Base-by-base conservation (phyloP, 2,329 filamentous ascomycete species). In the Leptographium lundbergii region DNA sequence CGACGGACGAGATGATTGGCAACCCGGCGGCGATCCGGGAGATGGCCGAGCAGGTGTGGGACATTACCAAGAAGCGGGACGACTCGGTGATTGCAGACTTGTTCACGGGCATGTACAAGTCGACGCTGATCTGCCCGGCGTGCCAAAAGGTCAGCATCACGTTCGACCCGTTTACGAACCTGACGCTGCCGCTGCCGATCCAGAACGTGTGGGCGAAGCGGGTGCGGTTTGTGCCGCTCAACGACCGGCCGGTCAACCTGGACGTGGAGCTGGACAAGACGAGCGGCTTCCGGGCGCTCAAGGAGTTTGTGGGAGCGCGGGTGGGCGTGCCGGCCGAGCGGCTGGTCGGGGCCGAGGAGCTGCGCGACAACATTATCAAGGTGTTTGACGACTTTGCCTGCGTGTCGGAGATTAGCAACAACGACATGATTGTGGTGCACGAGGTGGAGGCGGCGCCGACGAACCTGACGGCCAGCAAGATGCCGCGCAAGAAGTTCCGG, bases 81-180 rank as follows among this genome's bases (percentile, higher is more conserved):
- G 91, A 97, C 68, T 97, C 94, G 0, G 87, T 97, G 48, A 89
- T 96, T 64, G 92, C 90, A 60, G 94, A 99, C 69, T 79, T 99
- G 13, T 99, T 99, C 71, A 95, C 90, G 25, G 94, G 94, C 63
- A 90, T 97, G 80, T 99, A 97, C 80, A 96, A 97, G 75, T 97
- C 95, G 52, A 97, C 92, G 0, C 81, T 99, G 63, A 87, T 94
- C 63, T 99, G 94, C 68, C 94, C 94, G 0, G 81, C 81, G 9
- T 99, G 94, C 70, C 81, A 87, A 65, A 99, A 97, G 74, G 88
- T 97, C 72, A 96, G 91, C 80, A 96, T 99, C 66, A 97, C 94
- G 0, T 99, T 99, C 68, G 94, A 99, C 69, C 94, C 94, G 0
- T 99, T 95, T 77, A 96, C 91, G 71, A 94, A 95, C 64, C 75